phyloP scores from a whole-genome alignment of 805 yeast species.

The Yamadazyma sp. region DNA sequence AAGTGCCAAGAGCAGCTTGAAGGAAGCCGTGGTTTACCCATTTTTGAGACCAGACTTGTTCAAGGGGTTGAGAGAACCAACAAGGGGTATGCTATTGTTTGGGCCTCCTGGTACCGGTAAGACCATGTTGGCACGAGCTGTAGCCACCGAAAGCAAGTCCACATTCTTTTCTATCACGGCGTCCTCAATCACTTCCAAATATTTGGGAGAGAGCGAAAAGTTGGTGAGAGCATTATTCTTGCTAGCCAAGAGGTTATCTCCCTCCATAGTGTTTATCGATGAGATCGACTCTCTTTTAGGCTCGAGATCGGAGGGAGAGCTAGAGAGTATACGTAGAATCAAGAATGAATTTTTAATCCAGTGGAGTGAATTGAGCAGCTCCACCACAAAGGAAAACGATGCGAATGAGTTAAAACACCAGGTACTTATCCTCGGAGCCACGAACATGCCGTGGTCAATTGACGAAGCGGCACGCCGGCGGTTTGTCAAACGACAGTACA shows the following conservation, averaged over 20 bases:
- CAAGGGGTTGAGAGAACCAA: slow-evolving; percentile 88
- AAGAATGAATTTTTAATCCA: slow-evolving; percentile 92
- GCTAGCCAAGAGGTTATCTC: slow-evolving; percentile 81
- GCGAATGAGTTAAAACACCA: slow-evolving; percentile 47
- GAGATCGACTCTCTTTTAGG: slow-evolving; percentile 92
- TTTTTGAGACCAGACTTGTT: slow-evolving; percentile 91
- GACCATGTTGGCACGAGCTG: slow-evolving; percentile 95
- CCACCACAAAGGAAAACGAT: slow-evolving; percentile 46
- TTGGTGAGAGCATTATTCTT: slow-evolving; percentile 84
- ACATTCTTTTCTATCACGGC: slow-evolving; percentile 92
- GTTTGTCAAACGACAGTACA: slow-evolving; percentile 87
- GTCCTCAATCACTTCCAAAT: slow-evolving; percentile 78
- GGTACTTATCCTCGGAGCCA: slow-evolving; percentile 90
- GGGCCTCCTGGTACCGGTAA: slow-evolving; percentile 99
- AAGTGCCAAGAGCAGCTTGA: slow-evolving; percentile 81
- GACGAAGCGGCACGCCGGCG: slow-evolving; percentile 97
- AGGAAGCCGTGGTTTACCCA: slow-evolving; percentile 95
- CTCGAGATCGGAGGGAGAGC: slow-evolving; percentile 71
- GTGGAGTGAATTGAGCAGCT: slow-evolving; percentile 90
- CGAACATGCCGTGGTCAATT: slow-evolving; percentile 94
- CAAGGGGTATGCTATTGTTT: slow-evolving; percentile 91
- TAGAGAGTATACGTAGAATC: slow-evolving; percentile 85
- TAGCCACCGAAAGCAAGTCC: slow-evolving; percentile 91
- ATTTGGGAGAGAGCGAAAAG: slow-evolving; percentile 91
- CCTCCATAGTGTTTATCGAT: slow-evolving; percentile 92